A percentile compares a stretch with the other conserved stretches of the same genome.
Conservation (phyloP, 2,329 filamentous ascomycete species). For the Fusarium buxicola region DNA sequence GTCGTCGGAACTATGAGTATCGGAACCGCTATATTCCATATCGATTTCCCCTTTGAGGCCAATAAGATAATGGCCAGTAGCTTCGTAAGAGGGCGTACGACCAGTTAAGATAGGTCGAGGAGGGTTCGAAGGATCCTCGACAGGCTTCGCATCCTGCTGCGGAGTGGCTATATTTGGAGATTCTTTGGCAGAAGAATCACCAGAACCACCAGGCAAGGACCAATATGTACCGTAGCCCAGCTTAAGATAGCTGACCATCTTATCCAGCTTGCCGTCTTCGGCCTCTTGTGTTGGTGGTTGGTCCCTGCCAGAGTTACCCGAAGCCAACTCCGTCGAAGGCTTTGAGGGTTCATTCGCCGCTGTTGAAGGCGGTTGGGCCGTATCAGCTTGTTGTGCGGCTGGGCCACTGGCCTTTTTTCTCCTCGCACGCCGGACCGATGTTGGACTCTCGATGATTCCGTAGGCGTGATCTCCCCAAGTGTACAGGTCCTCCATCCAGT, state of each 20-base stretch:
- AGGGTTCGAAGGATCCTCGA: conserved; percentile 18
- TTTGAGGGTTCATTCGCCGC: conserved; percentile 10
- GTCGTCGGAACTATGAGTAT: conserved; percentile 49
- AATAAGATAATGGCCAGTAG: conserved; percentile 69
- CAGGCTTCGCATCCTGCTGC: conserved; percentile 25
- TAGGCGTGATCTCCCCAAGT: conserved; percentile 86
- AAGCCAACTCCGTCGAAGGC: neutral
- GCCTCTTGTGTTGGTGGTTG: conserved; percentile 32
- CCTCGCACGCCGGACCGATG: conserved; percentile 68
- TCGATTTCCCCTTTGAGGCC: conserved; percentile 75
- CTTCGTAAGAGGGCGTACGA: conserved; percentile 45
- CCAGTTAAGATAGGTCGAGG: conserved; percentile 20
- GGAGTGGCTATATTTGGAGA: conserved; percentile 22
- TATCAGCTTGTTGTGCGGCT: conserved; percentile 10
- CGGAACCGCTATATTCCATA: conserved; percentile 52
- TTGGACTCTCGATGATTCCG: conserved; percentile 83
- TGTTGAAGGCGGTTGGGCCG: conserved; percentile 4
- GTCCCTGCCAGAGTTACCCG: conserved; percentile 6
- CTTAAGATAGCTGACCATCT: conserved; percentile 73
- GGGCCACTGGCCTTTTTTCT: conserved; percentile 47
- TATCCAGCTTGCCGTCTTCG: conserved; percentile 60
- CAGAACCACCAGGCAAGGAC: conserved; percentile 56
- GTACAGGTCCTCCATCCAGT: conserved; percentile 92
- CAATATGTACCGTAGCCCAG: conserved; percentile 76
- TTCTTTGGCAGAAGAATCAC: conserved; percentile 30